Conservation (phyloP, 2,329 filamentous ascomycete genomes). For the Sclerotiophoma versabilis region DNA sequence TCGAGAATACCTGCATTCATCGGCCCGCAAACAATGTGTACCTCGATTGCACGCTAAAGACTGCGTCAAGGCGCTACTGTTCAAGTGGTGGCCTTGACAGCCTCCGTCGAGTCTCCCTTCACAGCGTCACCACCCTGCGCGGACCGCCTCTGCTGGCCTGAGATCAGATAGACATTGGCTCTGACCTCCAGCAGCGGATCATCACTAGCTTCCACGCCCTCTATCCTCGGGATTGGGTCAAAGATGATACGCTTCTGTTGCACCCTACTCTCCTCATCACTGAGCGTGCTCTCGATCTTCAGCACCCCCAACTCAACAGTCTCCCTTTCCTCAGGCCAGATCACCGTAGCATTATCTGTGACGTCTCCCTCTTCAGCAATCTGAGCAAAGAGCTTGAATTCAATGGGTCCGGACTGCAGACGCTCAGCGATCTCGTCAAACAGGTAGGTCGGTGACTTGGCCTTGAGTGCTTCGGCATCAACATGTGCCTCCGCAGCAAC, state of each 20-base stretch:
- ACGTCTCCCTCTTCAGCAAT: slow-evolving; percentile 58
- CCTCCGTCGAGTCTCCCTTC: slow-evolving; percentile 2
- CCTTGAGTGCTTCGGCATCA: slow-evolving; percentile 47
- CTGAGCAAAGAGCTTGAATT: slow-evolving; percentile 60
- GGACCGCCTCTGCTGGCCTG: slow-evolving; percentile 61
- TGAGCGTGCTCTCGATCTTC: slow-evolving; percentile 52
- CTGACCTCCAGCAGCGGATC: slow-evolving; percentile 65
- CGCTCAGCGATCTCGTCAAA: slow-evolving; percentile 57
- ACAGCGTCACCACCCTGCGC: slow-evolving; percentile 34
- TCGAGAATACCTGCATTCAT: neutral
- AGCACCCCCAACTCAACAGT: slow-evolving; percentile 61
- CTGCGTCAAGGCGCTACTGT: neutral
- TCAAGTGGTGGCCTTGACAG: neutral
- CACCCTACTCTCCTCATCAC: slow-evolving; percentile 51
- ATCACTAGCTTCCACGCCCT: slow-evolving; percentile 60
- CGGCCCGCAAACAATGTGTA: neutral
- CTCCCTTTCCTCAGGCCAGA: slow-evolving; percentile 61
- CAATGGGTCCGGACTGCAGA: slow-evolving; percentile 48
- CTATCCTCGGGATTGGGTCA: slow-evolving; percentile 64
- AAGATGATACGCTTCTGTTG: slow-evolving; percentile 64
- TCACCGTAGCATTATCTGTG: slow-evolving; percentile 57
- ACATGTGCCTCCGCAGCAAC: slow-evolving; percentile 53
- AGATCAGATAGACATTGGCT: slow-evolving; percentile 63
- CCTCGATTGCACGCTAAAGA: neutral
- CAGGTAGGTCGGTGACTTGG: slow-evolving; percentile 55